A percentile compares a stretch with the other conserved stretches of the same genome.
Conservation (phyloP, 768 basidiomycete genomes). For the Leccinum arenicola region DNA sequence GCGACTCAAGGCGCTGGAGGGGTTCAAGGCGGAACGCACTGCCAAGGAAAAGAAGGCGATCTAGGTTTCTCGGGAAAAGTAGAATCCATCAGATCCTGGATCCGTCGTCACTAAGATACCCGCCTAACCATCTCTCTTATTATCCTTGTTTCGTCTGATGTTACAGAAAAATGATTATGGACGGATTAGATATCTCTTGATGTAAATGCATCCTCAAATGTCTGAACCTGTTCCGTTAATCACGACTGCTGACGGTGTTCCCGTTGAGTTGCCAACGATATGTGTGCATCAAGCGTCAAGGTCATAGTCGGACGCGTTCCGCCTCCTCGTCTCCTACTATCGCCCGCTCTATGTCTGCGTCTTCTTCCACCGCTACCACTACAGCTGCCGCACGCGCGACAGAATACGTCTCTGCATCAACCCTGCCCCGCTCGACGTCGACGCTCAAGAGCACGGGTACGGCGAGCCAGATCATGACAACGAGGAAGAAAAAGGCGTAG, state of each 20-base stretch:
- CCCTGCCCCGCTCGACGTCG: slow-evolving; percentile 61
- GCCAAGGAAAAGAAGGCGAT: slow-evolving; percentile 26
- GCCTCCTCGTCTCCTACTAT: background rate
- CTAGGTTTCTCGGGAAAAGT: background rate
- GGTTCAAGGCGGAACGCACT: slow-evolving; percentile 46
- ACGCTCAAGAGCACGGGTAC: slow-evolving; percentile 74
- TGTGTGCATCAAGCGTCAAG: too few species aligned
- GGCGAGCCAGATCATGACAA: slow-evolving; percentile 76
- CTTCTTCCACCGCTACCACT: background rate
- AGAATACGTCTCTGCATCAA: slow-evolving; percentile 43
- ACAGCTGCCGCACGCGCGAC: background rate
- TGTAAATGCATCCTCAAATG: too few species aligned
- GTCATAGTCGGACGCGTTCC: too few species aligned
- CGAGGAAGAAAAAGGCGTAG: slow-evolving; percentile 85
- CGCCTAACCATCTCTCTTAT: background rate
- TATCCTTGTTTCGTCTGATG: background rate
- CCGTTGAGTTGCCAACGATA: background rate
- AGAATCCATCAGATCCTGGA: background rate
- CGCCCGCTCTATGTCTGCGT: background rate
- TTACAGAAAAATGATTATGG: background rate
- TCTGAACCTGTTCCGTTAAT: too few species aligned
- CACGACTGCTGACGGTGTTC: background rate
- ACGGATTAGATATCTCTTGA: background rate
- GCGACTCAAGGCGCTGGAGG: slow-evolving; percentile 77
- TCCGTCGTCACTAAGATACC: background rate